Evolutionary conservation across 2,329 filamentous ascomycete genomes (phyloP).

Genomic region (Neocatenulostroma microsporum): DNA sequence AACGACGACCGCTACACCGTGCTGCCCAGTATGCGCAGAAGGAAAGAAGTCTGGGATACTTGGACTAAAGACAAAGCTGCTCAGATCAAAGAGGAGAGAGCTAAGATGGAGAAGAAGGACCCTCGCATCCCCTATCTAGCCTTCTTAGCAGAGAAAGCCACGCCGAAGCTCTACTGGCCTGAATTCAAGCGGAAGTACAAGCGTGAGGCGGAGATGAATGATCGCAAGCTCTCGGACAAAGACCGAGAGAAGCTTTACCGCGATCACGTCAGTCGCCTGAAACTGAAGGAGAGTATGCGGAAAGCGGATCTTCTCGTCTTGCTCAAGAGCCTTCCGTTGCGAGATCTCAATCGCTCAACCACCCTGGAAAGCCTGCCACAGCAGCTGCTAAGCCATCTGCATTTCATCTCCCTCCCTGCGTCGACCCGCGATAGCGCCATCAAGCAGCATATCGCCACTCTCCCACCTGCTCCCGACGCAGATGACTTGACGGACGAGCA

Average conservation of each 20-base stretch:
- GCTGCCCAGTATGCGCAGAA: slow-evolving; percentile 68
- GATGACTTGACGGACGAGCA: slow-evolving; percentile 47
- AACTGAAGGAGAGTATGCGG: slow-evolving; percentile 56
- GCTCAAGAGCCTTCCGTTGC: slow-evolving; percentile 53
- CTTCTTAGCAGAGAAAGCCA: slow-evolving; percentile 74
- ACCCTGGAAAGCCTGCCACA: slow-evolving; percentile 52
- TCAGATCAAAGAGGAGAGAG: slow-evolving; percentile 61
- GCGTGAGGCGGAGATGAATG: slow-evolving; percentile 72
- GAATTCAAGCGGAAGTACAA: slow-evolving; percentile 91
- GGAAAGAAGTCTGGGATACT: slow-evolving; percentile 73
- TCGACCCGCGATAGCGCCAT: slow-evolving; percentile 57
- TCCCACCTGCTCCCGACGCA: slow-evolving; percentile 38
- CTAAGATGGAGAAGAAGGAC: slow-evolving; percentile 70
- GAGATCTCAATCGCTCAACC: slow-evolving; percentile 53
- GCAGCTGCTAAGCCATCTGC: slow-evolving; percentile 56
- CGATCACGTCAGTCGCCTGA: slow-evolving; percentile 60
- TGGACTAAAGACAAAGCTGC: slow-evolving; percentile 77
- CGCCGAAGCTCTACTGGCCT: slow-evolving; percentile 90
- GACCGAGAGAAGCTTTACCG: slow-evolving; percentile 74
- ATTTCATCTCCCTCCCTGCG: slow-evolving; percentile 60
- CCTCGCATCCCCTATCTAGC: slow-evolving; percentile 74
- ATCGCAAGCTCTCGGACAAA: slow-evolving; percentile 52
- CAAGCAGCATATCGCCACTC: slow-evolving; percentile 56
- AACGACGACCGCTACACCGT: slow-evolving; percentile 83
- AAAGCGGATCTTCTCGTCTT: slow-evolving; percentile 63